A percentile compares a stretch with the other conserved stretches of the same genome.
These are phyloP conservation scores for Phoenix dactylifera DNA, from an alignment of 176 grass and related monocot genomes.

Conservation along the genomic window DNA sequence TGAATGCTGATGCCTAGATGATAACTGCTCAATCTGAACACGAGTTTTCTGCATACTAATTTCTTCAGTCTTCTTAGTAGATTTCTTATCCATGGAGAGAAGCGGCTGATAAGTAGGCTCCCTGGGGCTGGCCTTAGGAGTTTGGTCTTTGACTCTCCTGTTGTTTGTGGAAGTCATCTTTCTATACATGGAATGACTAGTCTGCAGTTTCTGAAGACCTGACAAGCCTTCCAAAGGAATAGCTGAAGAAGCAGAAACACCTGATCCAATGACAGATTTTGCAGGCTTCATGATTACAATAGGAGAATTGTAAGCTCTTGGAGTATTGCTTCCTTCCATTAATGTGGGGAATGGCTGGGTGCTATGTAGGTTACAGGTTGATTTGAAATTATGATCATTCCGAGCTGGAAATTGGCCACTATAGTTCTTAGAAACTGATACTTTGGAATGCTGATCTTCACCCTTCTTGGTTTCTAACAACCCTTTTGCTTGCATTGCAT, in stretches of 20 bases:
- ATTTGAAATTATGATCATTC: slow-evolving; percentile 18
- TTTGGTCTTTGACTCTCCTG: slow-evolving; percentile 25
- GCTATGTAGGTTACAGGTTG: slow-evolving; percentile 12
- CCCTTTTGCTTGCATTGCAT: slow-evolving; percentile 91
- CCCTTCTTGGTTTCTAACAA: slow-evolving; percentile 58
- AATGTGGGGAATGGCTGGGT: slow-evolving; percentile 6
- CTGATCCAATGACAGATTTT: slow-evolving; percentile 39
- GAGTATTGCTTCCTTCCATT: slow-evolving; percentile 20
- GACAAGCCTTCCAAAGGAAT: slow-evolving; percentile 36
- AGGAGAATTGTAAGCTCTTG: slow-evolving; percentile 55
- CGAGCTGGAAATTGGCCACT: slow-evolving; percentile 1
- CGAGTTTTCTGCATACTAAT: slow-evolving; percentile 40
- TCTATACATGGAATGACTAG: slow-evolving; percentile 34
- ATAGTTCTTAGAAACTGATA: slow-evolving; percentile 23
- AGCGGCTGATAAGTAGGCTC: slow-evolving; percentile 21
- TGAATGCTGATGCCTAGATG: slow-evolving; percentile 30
- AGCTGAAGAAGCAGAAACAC: slow-evolving; percentile 26
- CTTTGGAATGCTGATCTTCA: slow-evolving; percentile 25
- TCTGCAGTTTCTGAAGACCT: slow-evolving; percentile 33
- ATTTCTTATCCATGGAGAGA: slow-evolving; percentile 36
- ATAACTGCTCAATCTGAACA: slow-evolving; percentile 27
- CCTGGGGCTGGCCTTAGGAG: slow-evolving; percentile 38
- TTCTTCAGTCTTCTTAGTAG: slow-evolving; percentile 43
- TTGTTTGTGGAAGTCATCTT: slow-evolving; percentile 33
- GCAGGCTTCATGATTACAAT: slow-evolving; percentile 95